A percentile compares a stretch with the other conserved stretches of the same genome.
These are phyloP conservation scores for Hypholoma fasciculare DNA, from an alignment of 768 basidiomycete genomes.

Conservation along the genomic window DNA sequence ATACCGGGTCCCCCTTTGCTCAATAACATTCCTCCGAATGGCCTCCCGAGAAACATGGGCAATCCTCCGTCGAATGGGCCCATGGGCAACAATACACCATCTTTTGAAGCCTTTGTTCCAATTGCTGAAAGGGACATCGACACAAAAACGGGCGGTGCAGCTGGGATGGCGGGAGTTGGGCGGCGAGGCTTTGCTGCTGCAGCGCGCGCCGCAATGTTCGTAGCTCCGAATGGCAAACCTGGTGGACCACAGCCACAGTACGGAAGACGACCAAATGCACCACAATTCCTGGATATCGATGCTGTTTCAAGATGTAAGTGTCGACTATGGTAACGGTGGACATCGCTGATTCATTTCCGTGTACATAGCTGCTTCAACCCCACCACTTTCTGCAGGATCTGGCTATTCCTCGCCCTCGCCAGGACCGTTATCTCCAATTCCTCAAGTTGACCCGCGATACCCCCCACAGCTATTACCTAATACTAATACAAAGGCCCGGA, in stretches of 20 bases:
- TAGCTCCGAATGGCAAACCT: conserved; percentile 13
- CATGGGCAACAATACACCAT: neutral
- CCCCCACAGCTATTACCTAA: neutral
- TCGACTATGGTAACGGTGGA: neutral
- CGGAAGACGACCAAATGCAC: conserved; percentile 32
- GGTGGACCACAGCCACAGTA: conserved; percentile 17
- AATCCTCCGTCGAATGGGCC: neutral
- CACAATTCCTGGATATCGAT: conserved; percentile 49
- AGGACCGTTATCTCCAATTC: conserved; percentile 38
- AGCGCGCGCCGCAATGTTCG: conserved; percentile 51
- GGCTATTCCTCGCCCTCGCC: conserved; percentile 46
- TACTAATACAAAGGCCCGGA: conserved; percentile 20
- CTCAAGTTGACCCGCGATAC: conserved; percentile 21
- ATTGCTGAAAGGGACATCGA: conserved; percentile 46
- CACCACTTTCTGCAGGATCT: conserved; percentile 49
- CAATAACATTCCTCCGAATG: conserved; percentile 2
- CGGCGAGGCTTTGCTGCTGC: conserved; percentile 82
- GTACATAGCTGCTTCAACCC: conserved; percentile 34
- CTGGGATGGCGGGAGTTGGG: conserved; percentile 92
- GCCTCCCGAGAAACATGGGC: conserved; percentile 10
- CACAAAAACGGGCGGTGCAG: conserved; percentile 74
- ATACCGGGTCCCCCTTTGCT: neutral
- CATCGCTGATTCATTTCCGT: conserved; percentile 5
- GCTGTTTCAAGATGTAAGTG: conserved; percentile 41
- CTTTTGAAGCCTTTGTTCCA: conserved; percentile 20